Base-by-base conservation (phyloP, 2,329 filamentous ascomycete genomes). In the Pestalotiopsis sp. region DNA sequence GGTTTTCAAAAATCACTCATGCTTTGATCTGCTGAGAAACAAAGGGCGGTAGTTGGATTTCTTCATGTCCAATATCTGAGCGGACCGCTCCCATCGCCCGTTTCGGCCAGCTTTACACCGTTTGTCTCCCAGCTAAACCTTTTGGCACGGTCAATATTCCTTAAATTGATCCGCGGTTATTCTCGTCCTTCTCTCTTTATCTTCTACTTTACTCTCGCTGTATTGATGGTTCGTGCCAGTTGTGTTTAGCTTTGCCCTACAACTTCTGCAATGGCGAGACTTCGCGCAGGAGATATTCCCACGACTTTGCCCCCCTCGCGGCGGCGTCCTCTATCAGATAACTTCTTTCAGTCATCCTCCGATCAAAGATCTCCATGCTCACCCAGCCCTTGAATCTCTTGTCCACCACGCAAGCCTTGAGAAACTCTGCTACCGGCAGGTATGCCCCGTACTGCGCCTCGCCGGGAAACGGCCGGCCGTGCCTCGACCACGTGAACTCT, bases 311-410 rank as follows among this genome's bases (percentile, higher is more conserved):
- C 17, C 6, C 57, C 57, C 57, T 59, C 17, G 12, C 25, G 14
- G 57, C 27, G 27, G 57, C 57, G 4, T 59, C 57, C 12, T 59
- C 20, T 27, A 59, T 59, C 25, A 4, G 17, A 23, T 59, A 36
- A 14, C 11, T 13, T 14, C 23, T 11, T 4, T 59, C 25, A 23
- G 20, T 20, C 57, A 59, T 59, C 25, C 57, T 59, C 6, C 57
- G 57, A 36, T 59, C 57, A 36, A 59, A 59, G 2, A 59, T 59
- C 23, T 59, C 57, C 57, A 59, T 59, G 57, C 57, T 59, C 20
- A 59, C 23, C 57, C 57, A 59, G 23, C 20, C 45, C 9, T 27
- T 27, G 25, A 59, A 59, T 13, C 23, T n/a, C 17, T 27, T 59
- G 4, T 59, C 57, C 4, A 59, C 57, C 12, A 59, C 57, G 23